Evolutionary conservation across 2,329 filamentous ascomycete genomes (phyloP), one percentile per base, ranked within the genome.

Genomic region (Stagonosporopsis chrysanthemi): DNA sequence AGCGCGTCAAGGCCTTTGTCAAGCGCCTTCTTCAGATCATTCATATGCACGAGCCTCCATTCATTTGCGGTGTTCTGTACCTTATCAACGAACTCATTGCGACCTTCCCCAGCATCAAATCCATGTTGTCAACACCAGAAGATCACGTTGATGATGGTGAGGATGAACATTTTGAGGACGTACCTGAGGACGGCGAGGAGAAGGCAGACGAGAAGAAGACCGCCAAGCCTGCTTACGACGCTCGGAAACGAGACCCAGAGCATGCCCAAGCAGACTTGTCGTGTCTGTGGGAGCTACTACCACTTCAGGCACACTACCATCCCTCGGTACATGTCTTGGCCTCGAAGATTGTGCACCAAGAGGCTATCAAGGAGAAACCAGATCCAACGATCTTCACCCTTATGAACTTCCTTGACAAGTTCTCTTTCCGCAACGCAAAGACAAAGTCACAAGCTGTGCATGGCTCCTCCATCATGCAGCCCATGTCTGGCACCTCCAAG

Each of bases 401-500:
- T 45, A 95, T 95, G 71, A 90, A 96, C 75, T 99, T 99, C 83
- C 83, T 99, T 56, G 95, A 99, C 78, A 93, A 96, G 67, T 99
- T 99, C 76, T 92, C 97, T n/a, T 99, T 98, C 83, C 89, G 91
- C 66, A 97, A 95, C 68, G 88, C 94, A 60, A 97, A 97, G 82
- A 81, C 87, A 4, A 84, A 81, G 63, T 65, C 73, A 5, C 66
- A 84, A 15, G 75, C 81, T 29, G 82, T 86, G 28, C 90, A 91
- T 62, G 96, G 96, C 46, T 84, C 86, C 26, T 97, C 92, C 24
- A 96, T 99, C 76, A 99, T 99, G 95, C 95, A 99, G 77, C 95
- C 96, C 36, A 86, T 97, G 70, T 84, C 85, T 49, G 86, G 87
- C 46, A 83, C 82, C 12, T 82, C 82, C 19, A 85, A 86, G 52